These are phyloP conservation scores for Camptophora hylomeconis DNA, from an alignment of 2,329 filamentous ascomycete genomes.

Conservation along the genomic window DNA sequence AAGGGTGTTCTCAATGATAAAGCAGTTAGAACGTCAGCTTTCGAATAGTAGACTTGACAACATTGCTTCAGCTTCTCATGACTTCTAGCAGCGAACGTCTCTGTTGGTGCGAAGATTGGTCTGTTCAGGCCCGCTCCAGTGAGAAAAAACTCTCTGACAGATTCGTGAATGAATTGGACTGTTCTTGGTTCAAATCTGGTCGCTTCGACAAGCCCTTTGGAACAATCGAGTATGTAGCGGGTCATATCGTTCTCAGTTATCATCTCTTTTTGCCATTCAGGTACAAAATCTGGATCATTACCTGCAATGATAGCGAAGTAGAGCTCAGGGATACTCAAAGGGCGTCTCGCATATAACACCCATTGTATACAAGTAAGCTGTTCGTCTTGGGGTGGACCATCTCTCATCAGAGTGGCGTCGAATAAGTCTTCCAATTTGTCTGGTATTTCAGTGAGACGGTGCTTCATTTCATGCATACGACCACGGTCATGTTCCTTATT, in stretches of 20 bases:
- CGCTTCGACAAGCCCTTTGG: conserved; percentile 34
- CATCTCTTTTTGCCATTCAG: too few species aligned
- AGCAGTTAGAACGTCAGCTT: too few species aligned
- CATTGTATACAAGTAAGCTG: conserved; percentile 24
- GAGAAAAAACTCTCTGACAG: conserved; percentile 30
- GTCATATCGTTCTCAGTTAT: conserved; percentile 17
- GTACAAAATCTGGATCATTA: conserved; percentile 12
- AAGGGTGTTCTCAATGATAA: too few species aligned
- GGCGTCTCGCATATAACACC: conserved; percentile 37
- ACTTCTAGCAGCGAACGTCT: too few species aligned
- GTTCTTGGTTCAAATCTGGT: conserved; percentile 16
- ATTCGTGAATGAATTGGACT: conserved; percentile 36
- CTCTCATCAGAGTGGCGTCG: conserved; percentile 35
- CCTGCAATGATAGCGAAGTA: conserved; percentile 31
- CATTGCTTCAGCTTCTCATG: too few species aligned
- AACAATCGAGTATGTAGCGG: conserved; percentile 28
- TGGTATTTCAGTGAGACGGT: conserved; percentile 27
- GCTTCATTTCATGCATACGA: conserved; percentile 18
- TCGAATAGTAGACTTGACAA: too few species aligned
- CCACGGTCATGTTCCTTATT: conserved; percentile 27
- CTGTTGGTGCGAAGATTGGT: too few species aligned
- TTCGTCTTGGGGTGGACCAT: conserved; percentile 27
- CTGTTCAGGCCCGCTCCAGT: too few species aligned
- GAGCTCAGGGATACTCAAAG: conserved; percentile 31
- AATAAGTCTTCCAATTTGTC: conserved; percentile 36